A percentile compares a stretch with the other conserved stretches of the same genome.
phyloP scores from a whole-genome alignment of 495 filamentous ascomycete genomes.

The Pseudoneurospora amorphoporcata region DNA sequence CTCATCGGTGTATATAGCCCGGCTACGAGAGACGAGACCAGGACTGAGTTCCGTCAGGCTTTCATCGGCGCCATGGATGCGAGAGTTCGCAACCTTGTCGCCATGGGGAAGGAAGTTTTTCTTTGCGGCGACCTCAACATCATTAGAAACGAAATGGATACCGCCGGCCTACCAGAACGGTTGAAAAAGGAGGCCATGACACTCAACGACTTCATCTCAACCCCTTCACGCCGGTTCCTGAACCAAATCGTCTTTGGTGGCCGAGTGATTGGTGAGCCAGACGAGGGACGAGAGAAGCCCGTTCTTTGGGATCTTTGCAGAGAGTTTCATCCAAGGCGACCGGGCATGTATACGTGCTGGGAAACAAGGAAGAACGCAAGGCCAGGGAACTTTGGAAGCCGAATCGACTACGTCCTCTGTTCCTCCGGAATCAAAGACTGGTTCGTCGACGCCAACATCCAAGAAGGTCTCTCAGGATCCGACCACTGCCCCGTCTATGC shows the following conservation, averaged over 20 bases:
- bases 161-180: conserved; percentile 55
- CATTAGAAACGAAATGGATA: conserved; percentile 60
- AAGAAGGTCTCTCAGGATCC: conserved; percentile 90
- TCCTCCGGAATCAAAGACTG: conserved; percentile 70
- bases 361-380: conserved; percentile 53
- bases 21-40: conserved; percentile 73
- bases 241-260: conserved; percentile 74
- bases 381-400: conserved; percentile 80
- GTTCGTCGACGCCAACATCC: conserved; percentile 84
- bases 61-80: conserved; percentile 74
- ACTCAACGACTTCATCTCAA: conserved; percentile 47
- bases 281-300: conserved; percentile 61
- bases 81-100: conserved; percentile 73
- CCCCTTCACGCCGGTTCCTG: conserved; percentile 68
- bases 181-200: conserved; percentile 52
- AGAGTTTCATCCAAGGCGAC: conserved; percentile 64
- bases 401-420: conserved; percentile 91
- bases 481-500: conserved; percentile 88
- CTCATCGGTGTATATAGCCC: conserved; percentile 85
- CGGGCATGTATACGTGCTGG: conserved; percentile 88
- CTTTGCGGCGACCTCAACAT: conserved; percentile 90
- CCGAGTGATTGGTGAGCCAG: conserved; percentile 56
- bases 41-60: conserved; percentile 70
- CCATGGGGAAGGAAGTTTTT: conserved; percentile 70
- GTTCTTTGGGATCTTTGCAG: conserved; percentile 81